phyloP scores from a whole-genome alignment of 148 eudicot genomes.

The Camellia lanceoleosa region DNA sequence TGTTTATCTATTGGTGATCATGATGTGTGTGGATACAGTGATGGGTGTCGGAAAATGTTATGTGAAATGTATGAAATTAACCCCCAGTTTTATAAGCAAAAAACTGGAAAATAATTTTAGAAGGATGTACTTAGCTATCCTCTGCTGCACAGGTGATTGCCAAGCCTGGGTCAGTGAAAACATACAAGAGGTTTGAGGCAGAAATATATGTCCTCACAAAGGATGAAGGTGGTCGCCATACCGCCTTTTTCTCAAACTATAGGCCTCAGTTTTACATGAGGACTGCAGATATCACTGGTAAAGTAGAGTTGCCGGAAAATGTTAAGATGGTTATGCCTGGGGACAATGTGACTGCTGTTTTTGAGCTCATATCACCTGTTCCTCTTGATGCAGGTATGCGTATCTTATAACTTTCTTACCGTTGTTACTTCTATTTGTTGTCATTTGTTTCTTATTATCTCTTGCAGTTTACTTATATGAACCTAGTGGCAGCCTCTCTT shows the following conservation, averaged over 20 bases:
- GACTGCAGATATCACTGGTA: slow-evolving; percentile 89
- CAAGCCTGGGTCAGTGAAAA: slow-evolving; percentile 71
- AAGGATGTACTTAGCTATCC: slow-evolving; percentile 8
- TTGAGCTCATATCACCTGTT: slow-evolving; percentile 78
- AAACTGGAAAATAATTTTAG: neutral
- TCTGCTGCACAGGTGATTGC: slow-evolving; percentile 66
- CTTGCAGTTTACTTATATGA: too few relatives aligned
- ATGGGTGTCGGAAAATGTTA: neutral
- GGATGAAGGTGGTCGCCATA: slow-evolving; percentile 97
- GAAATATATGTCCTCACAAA: slow-evolving; percentile 93
- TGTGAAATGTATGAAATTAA: slow-evolving; percentile 3
- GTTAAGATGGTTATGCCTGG: slow-evolving; percentile 99
- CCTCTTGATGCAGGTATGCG: slow-evolving; percentile 79
- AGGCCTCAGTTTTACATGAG: slow-evolving; percentile 93
- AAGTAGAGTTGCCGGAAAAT: slow-evolving; percentile 81
- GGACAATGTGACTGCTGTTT: slow-evolving; percentile 91
- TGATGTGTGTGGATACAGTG: neutral
- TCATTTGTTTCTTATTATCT: neutral
- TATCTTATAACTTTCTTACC: neutral
- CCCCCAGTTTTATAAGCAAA: neutral
- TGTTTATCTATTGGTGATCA: neutral
- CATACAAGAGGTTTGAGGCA: slow-evolving; percentile 82
- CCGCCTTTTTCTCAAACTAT: slow-evolving; percentile 78
- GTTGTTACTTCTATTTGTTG: neutral
- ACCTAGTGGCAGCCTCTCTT: too few relatives aligned